Evolutionary conservation across 2,329 filamentous ascomycete species (phyloP).

Genomic region (Sclerotinia subarctica): DNA sequence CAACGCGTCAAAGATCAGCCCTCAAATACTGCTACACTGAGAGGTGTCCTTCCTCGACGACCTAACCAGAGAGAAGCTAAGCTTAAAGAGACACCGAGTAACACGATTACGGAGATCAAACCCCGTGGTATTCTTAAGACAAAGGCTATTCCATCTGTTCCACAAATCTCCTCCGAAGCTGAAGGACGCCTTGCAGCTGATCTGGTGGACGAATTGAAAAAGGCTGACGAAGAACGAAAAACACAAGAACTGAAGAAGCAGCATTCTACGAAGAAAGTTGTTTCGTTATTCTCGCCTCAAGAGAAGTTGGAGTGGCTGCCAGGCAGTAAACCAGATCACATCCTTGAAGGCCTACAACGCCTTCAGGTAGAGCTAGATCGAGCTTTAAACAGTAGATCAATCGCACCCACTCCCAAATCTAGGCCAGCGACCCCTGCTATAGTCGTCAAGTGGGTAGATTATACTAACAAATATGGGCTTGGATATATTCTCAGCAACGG

Average conservation of each 20-base stretch:
- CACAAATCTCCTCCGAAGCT: slow-evolving; percentile 31
- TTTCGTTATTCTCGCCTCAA: slow-evolving; percentile 50
- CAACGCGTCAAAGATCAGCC: slow-evolving; percentile 57
- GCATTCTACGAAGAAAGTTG: slow-evolving; percentile 41
- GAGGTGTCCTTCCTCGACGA: slow-evolving; percentile 26
- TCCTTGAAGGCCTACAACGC: slow-evolving; percentile 53
- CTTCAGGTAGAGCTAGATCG: slow-evolving; percentile 61
- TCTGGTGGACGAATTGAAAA: slow-evolving; percentile 33
- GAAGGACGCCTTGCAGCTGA: slow-evolving; percentile 37
- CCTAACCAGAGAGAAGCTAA: slow-evolving; percentile 21
- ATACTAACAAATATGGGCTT: slow-evolving; percentile 81
- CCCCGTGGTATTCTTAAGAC: slow-evolving; percentile 26
- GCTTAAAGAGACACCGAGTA: neutral
- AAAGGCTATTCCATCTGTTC: slow-evolving; percentile 22
- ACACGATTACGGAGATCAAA: slow-evolving; percentile 20
- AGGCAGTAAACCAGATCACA: slow-evolving; percentile 55
- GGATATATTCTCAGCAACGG: slow-evolving; percentile 82
- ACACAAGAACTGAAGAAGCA: slow-evolving; percentile 35
- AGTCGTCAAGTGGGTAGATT: slow-evolving; percentile 81
- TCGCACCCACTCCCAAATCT: slow-evolving; percentile 57
- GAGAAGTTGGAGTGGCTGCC: slow-evolving; percentile 52
- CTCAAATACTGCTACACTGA: slow-evolving; percentile 20
- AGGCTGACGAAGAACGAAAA: slow-evolving; percentile 28
- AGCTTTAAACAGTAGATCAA: slow-evolving; percentile 60
- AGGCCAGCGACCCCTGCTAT: slow-evolving; percentile 57